Base-by-base conservation (phyloP, 495 filamentous ascomycete genomes). In the Hyaloscypha hepaticicola region DNA sequence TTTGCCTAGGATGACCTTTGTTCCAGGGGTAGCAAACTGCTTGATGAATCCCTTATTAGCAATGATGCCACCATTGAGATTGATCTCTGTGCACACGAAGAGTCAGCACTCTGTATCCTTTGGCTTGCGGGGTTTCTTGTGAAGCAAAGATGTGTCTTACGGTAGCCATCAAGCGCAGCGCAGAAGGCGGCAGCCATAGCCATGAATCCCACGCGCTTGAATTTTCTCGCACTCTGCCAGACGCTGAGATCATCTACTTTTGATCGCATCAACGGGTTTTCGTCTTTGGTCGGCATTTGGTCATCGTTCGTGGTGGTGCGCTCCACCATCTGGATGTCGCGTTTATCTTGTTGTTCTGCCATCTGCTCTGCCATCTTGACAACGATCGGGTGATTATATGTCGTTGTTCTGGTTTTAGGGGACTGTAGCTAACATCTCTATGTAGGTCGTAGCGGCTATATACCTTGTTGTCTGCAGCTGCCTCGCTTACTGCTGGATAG, bases 11-110 rank as follows among this genome's bases (percentile, higher is more conserved):
- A 79, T 76, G 49, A 77, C 75, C 0, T 50, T 69, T 2, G 73
- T 77, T 1, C 71, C 76, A 0, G 73, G 68, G 19, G 38, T 57
- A 0, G 73, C 63, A 60, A 79, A 69, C 33, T 78, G 77, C 14
- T 52, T 67, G 41, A 79, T 77, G 57, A 79, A 79, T 0, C 77
- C 77, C 50, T 75, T 73, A 48, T 79, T 79, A 6, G 76, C 72
- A 1, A 78, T 69, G n/a, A 79, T 69, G 14, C 77, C 76, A 5
- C 74, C 76, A 53, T 79, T 79, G 1, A 79, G 67, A 51, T 75
- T 78, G 25, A 78, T 78, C 66, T 78, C 77, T 77, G 34, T n/a
- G 27, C 1, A 24, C 7, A 9, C 2, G 19, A 27, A 29, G 57
- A 26, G 28, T 45, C n/a, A 25, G 64, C 29, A 63, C 26, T 26